phyloP scores from a whole-genome alignment of 2,329 filamentous ascomycete species.

The Stachybotrys elegans region DNA sequence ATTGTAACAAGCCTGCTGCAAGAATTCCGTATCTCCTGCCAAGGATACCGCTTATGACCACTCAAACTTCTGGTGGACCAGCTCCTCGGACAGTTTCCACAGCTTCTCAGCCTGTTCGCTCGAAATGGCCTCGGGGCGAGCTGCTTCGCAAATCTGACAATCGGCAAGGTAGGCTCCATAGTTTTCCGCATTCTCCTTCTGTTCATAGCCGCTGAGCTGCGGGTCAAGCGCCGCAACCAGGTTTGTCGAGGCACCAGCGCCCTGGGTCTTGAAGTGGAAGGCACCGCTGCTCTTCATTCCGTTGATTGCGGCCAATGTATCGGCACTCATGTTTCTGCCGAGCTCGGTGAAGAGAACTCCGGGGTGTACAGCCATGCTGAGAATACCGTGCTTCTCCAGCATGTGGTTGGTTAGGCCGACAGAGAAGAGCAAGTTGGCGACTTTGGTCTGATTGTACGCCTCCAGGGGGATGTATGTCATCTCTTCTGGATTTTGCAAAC shows the following conservation, averaged over 20 bases:
- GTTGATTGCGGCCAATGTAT: conserved; percentile 11
- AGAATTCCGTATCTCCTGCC: no score
- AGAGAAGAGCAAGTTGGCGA: conserved; percentile 21
- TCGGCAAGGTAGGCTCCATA: conserved; percentile 23
- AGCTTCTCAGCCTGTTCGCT: conserved; percentile 24
- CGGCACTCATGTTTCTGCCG: conserved; percentile 12
- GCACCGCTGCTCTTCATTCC: conserved; percentile 7
- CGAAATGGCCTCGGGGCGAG: conserved; percentile 11
- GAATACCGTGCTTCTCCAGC: conserved; percentile 25
- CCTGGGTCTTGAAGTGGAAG: conserved; percentile 17
- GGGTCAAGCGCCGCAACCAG: conserved; percentile 28
- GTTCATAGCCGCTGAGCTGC: conserved; percentile 9
- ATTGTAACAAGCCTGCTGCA: no score
- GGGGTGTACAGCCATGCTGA: conserved; percentile 25
- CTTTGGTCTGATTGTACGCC: conserved; percentile 22
- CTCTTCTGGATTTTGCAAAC: conserved; percentile 11
- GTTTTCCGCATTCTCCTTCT: conserved; percentile 13
- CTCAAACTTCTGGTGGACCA: conserved; percentile 24
- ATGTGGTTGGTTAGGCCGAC: conserved; percentile 16
- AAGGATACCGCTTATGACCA: no score
- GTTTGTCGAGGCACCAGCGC: conserved; percentile 23
- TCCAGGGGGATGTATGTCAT: conserved; percentile 16
- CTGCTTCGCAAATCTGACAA: conserved; percentile 17
- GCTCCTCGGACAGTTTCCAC: conserved; percentile 28
- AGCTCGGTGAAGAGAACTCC: conserved; percentile 28